Evolutionary conservation across 164 flowering plant species (phyloP).

Genomic region (Aristolochia contorta): DNA sequence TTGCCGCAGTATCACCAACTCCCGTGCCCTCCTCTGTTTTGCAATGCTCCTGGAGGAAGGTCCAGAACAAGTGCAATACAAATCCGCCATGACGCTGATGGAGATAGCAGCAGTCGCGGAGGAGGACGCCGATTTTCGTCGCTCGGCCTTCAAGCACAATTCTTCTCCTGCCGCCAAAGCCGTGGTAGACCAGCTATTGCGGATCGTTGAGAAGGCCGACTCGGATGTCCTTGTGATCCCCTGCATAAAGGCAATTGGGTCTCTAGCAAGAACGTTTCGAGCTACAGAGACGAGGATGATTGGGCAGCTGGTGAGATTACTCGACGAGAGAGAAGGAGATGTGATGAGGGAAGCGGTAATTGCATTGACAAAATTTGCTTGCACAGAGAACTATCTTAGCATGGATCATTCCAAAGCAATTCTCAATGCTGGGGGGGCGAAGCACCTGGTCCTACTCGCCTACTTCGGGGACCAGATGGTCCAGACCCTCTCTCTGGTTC

Average conservation of each 20-base stretch:
- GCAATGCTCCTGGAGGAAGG: too few species aligned
- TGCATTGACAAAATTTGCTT: constrained; percentile 60
- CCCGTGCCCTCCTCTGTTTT: too few species aligned
- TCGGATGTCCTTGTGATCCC: constrained; percentile 54
- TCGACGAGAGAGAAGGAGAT: constrained; percentile 63
- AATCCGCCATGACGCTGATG: constrained; percentile 77
- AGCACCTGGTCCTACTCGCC: constrained; percentile 55
- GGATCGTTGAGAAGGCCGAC: constrained; percentile 38
- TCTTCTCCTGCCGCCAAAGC: constrained; percentile 81
- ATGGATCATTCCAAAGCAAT: constrained; percentile 58
- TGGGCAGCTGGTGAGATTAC: constrained; percentile 54
- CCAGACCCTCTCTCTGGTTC: too few species aligned
- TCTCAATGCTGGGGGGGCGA: constrained; percentile 44
- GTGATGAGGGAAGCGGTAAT: constrained; percentile 44
- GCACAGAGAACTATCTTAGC: constrained; percentile 56
- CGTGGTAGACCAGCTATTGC: too few species aligned
- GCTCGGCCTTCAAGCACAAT: constrained; percentile 76
- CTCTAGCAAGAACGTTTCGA: constrained; percentile 65
- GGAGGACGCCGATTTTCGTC: constrained; percentile 45
- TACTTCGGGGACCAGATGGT: constrained; percentile 67
- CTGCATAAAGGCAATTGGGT: constrained; percentile 51
- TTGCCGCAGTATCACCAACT: too few species aligned
- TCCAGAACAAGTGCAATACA: too few species aligned
- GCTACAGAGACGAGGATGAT: constrained; percentile 68
- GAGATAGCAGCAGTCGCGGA: constrained; percentile 72